Base-by-base conservation (phyloP, 2,329 filamentous ascomycete species). In the Cercospora brassicicola region DNA sequence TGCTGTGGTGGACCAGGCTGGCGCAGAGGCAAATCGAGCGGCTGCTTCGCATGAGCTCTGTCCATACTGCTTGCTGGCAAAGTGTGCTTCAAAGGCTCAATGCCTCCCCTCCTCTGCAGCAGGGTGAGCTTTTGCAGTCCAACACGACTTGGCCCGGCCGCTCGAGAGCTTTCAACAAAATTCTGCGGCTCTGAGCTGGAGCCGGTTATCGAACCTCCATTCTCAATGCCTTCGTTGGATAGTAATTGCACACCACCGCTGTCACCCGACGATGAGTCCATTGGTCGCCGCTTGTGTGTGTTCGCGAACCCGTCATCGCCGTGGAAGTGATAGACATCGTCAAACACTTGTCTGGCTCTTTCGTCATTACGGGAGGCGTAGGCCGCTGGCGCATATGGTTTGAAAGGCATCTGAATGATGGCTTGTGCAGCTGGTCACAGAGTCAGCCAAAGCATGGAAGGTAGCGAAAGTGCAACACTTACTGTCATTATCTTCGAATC, bases 401-500 rank as follows among this genome's bases (percentile, higher is more conserved):
- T 71, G 67, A 73, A 74, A 7, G 76, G 75, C 63, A 77, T 68
- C 39, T 73, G 76, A 20, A 78, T 77, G 66, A 78, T 76, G 0
- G 73, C 74, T 23, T 71, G 67, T 1, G 76, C 75, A 55, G 71
- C 73, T 75, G 63, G 10, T 31, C 20, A 18, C 0, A 4, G 13
- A 62, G 42, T 48, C 42, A 48, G 42, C n/a, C n/a, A 20, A 2
- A 20, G 42, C 18, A 10, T 20, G 18, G 8, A 20, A 48, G 31
- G 8, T 57, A 11, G 7, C 6, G n/a, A 4, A 77, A 8, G 4
- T 11, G 20, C 11, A 18, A 15, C 6, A 30, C 78, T 77, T 73
- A 81, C 81, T 79, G 20, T 82, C 80, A 65, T 83, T 78, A 60
- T 79, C 60, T 64, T 79, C 69, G 62, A 81, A 82, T 18, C 74